Base-by-base conservation (phyloP, 2,329 filamentous ascomycete species). In the Huntiella moniliformis region DNA sequence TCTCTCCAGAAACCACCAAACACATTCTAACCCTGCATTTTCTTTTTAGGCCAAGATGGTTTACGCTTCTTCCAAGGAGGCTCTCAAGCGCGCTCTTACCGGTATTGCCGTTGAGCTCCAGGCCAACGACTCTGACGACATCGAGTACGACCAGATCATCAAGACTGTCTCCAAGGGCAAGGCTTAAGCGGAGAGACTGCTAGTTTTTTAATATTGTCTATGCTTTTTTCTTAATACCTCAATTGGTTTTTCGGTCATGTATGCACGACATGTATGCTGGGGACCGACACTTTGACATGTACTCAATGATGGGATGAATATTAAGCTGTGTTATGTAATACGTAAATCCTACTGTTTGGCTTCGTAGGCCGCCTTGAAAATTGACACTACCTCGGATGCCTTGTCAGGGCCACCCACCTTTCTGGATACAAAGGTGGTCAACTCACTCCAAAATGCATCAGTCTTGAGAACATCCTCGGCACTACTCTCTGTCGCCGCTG, bases 41-140 rank as follows among this genome's bases (percentile, higher is more conserved):
- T 41, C 17, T n/a, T 32, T 39, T 48, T 54, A 86, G 82, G 72
- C 79, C 64, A 86, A 86, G 72, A 91, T 91, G 83, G 73, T 86
- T 63, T 91, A 88, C 71, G 81, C 82, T 56, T 82, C 83, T 44
- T 91, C 83, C 64, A 91, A 88, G 70, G 81, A 87, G 57, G 79
- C 81, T 50, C 73, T 91, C 55, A 88, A 86, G 74, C 78, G 79
- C 63, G 64, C 80, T 43, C 73, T 91, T 52, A 82, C 74, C 59
- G 82, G 82, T 52, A 67, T 88, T 55, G 79, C 79, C 51, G 66
- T 69, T 56, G 82, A 88, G 61, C 71, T 87, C 56, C 82, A 91
- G 70, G 82, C 82, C 67, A 87, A 87, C 68, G 82, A 88, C 63
- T 64, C 67, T 54, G 80, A 85, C 62, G 82, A 88, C 63, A 82